phyloP scores from a whole-genome alignment of 202 grass and related monocot species.

The Schoenoplectus triqueter region DNA sequence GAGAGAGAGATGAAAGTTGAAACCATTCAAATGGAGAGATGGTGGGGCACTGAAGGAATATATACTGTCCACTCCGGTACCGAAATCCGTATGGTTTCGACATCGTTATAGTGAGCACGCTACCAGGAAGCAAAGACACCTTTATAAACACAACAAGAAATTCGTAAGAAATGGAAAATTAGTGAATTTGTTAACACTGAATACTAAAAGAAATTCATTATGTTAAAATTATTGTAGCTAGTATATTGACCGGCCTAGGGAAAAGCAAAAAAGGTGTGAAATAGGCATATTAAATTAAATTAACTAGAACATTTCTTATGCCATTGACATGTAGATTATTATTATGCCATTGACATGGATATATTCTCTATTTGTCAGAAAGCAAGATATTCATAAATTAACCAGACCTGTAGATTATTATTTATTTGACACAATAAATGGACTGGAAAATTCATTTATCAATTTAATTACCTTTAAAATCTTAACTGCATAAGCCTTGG shows the following conservation, averaged over 20 bases:
- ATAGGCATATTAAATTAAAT: too few species aligned
- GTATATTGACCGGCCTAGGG: not conserved
- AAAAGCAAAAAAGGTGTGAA: not conserved
- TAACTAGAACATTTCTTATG: too few species aligned
- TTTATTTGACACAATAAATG: not conserved
- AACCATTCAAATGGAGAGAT: constrained; percentile 99
- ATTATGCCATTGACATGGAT: too few species aligned
- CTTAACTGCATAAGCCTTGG: constrained; percentile 71
- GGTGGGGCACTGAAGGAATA: constrained; percentile 89
- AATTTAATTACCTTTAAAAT: constrained; percentile 75
- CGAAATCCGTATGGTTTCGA: constrained; percentile 97
- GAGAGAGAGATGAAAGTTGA: not conserved
- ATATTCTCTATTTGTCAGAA: not conserved
- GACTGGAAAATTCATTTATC: not conserved
- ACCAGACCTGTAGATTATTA: not conserved
- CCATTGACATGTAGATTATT: too few species aligned
- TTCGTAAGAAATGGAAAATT: not conserved
- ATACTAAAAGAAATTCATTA: not conserved
- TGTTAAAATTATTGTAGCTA: too few species aligned
- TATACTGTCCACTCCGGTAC: constrained; percentile 97
- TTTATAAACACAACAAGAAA: constrained; percentile 29
- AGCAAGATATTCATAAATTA: not conserved
- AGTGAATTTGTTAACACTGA: not conserved
- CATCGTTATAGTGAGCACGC: constrained; percentile 95
- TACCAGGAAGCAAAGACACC: constrained; percentile 90